Evolutionary conservation across 108 stramenopile genomes (phyloP).

Genomic region (Stephanodiscus minutulus): DNA sequence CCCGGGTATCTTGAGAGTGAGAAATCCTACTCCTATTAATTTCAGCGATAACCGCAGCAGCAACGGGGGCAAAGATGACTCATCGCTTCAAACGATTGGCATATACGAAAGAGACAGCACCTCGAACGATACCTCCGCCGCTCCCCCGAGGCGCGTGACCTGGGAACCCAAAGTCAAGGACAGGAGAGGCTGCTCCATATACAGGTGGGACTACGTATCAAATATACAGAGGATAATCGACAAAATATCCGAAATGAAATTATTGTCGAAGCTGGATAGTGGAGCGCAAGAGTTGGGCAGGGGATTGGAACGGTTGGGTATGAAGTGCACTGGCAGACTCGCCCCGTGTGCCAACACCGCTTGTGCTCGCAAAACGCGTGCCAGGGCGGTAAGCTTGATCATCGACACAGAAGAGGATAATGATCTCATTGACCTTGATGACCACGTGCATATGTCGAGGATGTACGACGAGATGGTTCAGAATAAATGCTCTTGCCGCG

Average conservation of each 20-base stretch:
- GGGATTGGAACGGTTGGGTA: constrained; percentile 11
- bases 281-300: neutral
- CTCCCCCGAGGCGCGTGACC: neutral
- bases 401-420: too few species aligned
- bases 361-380: neutral
- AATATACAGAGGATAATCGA: neutral
- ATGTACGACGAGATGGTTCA: too few species aligned
- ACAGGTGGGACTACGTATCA: neutral
- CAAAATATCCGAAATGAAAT: neutral
- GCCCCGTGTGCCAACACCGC: too few species aligned
- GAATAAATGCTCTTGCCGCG: too few species aligned
- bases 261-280: neutral
- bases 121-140: neutral
- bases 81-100: constrained; percentile 3
- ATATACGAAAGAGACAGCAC: neutral
- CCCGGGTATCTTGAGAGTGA: neutral
- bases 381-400: neutral
- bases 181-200: neutral
- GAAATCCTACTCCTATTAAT: neutral
- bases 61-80: neutral
- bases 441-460: too few species aligned
- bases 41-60: neutral
- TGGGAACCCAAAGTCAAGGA: constrained; percentile 5
- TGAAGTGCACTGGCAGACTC: neutral
- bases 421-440: too few species aligned